These are phyloP conservation scores for Acorus gramineus DNA, from an alignment of 106 monocot genomes.

Conservation along the genomic window DNA sequence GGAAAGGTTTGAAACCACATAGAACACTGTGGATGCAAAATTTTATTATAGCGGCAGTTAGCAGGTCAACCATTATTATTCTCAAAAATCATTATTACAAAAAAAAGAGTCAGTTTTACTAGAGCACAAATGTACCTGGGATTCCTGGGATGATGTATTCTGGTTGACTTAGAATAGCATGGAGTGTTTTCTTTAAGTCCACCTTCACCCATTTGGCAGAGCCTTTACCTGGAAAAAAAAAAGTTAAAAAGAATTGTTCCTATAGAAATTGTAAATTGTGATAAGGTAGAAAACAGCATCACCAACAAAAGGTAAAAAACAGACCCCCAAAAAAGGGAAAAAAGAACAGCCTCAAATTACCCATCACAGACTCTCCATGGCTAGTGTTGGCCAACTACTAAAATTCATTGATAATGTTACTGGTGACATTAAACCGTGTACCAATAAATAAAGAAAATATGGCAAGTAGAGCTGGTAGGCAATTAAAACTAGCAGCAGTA, in stretches of 20 bases:
- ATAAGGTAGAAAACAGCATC: no score
- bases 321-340: neutral
- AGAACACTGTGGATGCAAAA: constrained; percentile 62
- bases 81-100: neutral
- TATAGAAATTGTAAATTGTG: no score
- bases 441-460: no score
- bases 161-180: constrained; percentile 40
- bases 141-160: constrained; percentile 77
- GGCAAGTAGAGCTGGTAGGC: no score
- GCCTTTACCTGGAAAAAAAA: constrained; percentile 16
- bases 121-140: constrained; percentile 43
- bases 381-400: no score
- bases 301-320: neutral
- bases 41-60: neutral
- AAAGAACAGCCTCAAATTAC: no score
- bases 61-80: neutral
- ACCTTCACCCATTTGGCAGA: constrained; percentile 70
- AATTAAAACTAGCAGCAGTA: no score
- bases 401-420: no score
- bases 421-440: no score
- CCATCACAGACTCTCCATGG: no score
- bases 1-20: constrained; percentile 69
- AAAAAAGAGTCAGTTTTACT: neutral
- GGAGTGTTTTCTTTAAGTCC: constrained; percentile 71
- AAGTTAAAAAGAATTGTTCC: no score